Evolutionary conservation across 192 early-diverging fungal species (phyloP).

Genomic region (Backusella psychrophila): DNA sequence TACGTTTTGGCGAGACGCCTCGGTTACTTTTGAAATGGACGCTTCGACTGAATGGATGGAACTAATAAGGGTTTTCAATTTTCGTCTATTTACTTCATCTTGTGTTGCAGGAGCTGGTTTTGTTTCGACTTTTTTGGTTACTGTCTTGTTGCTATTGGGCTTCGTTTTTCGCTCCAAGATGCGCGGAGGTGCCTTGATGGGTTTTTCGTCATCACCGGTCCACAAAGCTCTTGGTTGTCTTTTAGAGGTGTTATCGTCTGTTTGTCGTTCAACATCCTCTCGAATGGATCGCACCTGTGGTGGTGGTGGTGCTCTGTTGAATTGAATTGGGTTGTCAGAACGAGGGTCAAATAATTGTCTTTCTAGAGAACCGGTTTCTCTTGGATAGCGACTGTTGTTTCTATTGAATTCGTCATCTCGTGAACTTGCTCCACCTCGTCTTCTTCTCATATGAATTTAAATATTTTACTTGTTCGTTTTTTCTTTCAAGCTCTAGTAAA

Average conservation of each 20-base stretch:
- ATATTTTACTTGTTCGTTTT: not conserved
- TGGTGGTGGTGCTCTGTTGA: conserved; percentile 1
- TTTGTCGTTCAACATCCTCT: not conserved
- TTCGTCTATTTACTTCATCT: not conserved
- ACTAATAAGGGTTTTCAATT: not conserved
- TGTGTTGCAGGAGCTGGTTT: not conserved
- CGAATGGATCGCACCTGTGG: not conserved
- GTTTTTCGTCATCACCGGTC: not conserved
- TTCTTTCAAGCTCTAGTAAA: not conserved
- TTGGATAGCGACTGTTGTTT: not conserved
- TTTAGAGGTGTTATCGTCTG: not conserved
- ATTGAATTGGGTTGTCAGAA: conserved; percentile 1
- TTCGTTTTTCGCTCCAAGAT: not conserved
- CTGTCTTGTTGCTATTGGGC: not conserved
- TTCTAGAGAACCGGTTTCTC: not conserved
- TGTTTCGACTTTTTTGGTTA: not conserved
- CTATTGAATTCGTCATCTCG: conserved; percentile 12
- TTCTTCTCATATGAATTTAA: not conserved
- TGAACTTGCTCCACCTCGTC: not conserved
- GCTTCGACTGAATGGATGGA: not conserved
- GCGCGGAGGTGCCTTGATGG: not conserved
- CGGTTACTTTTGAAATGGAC: not conserved
- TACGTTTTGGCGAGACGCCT: not conserved
- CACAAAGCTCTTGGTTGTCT: not conserved
- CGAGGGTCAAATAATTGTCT: conserved; percentile 10